Evolutionary conservation across 139 green algal genomes (phyloP).

Genomic region (Chlorella vulgaris): DNA sequence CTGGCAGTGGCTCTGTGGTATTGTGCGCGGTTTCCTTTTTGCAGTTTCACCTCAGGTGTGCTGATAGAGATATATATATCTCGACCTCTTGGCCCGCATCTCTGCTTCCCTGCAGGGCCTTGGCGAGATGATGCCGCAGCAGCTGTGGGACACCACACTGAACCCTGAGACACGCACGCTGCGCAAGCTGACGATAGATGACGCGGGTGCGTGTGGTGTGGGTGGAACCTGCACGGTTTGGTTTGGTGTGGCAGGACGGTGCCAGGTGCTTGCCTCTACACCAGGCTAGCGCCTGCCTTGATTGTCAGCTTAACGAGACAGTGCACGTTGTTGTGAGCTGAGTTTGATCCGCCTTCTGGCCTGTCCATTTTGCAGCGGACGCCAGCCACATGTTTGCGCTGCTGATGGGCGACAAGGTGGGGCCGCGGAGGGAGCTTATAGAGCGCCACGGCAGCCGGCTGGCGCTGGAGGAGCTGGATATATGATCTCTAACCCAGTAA

Average conservation of each 20-base stretch:
- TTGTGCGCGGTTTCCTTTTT: no score
- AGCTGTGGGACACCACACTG: constrained; percentile 98
- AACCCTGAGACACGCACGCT: constrained; percentile 82
- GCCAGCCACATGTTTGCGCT: constrained; percentile 81
- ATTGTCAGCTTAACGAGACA: no score
- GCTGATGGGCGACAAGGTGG: constrained; percentile 93
- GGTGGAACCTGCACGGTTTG: no score
- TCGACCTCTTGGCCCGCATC: no score
- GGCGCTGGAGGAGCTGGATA: constrained; percentile 64
- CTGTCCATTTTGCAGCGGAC: constrained; percentile 44
- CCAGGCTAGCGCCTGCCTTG: no score
- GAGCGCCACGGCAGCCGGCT: constrained; percentile 56
- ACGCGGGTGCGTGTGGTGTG: constrained; percentile 64
- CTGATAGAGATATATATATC: no score
- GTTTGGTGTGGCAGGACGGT: neutral
- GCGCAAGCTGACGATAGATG: constrained; percentile 65
- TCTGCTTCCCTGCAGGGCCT: constrained; percentile 63
- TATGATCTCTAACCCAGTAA: no score
- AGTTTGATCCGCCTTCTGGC: neutral
- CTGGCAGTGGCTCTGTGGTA: neutral
- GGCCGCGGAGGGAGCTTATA: constrained; percentile 66
- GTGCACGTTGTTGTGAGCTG: no score
- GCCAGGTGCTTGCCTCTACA: no score
- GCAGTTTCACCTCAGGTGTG: no score
- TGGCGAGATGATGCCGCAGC: constrained; percentile 99